phyloP scores from a whole-genome alignment of 1,284 basidiomycete genomes.

The Xerocomus nothofagi region DNA sequence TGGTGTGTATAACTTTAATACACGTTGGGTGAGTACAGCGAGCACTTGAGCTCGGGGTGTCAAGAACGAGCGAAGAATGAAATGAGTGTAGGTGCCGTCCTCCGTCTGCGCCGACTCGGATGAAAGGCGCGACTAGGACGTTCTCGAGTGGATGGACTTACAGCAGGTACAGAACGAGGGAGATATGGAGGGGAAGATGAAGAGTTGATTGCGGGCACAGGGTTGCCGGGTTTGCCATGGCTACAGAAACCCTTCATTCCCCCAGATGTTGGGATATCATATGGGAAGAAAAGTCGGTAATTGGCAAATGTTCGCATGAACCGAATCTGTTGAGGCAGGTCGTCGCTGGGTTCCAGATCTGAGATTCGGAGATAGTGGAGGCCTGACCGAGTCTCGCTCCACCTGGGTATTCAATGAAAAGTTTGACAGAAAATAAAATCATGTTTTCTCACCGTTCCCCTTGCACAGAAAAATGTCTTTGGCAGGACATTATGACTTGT shows the following conservation, averaged over 20 bases:
- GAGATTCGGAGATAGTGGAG: too few relatives aligned
- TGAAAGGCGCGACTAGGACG: neutral
- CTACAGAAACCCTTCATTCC: slow-evolving; percentile 13
- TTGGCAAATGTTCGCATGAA: slow-evolving; percentile 3
- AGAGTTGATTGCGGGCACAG: slow-evolving; percentile 11
- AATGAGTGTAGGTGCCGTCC: slow-evolving; percentile 25
- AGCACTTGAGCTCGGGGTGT: neutral
- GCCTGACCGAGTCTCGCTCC: neutral
- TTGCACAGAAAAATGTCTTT: neutral
- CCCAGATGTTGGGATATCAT: neutral
- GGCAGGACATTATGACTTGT: neutral
- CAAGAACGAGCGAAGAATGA: slow-evolving; percentile 19
- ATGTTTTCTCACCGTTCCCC: slow-evolving; percentile 1
- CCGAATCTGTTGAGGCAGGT: neutral
- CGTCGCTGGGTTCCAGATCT: neutral
- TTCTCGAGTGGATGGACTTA: neutral
- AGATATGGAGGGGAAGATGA: slow-evolving; percentile 13
- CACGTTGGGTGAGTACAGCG: neutral
- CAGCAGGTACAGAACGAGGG: slow-evolving; percentile 2
- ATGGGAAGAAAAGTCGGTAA: slow-evolving; percentile 2
- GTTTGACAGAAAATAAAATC: neutral
- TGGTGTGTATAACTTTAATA: slow-evolving; percentile 9
- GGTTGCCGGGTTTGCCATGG: slow-evolving; percentile 23
- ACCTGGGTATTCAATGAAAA: neutral
- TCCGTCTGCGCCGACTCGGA: slow-evolving; percentile 10